phyloP scores from a whole-genome alignment of 1,284 basidiomycete species.

The Baeospora myosura region DNA sequence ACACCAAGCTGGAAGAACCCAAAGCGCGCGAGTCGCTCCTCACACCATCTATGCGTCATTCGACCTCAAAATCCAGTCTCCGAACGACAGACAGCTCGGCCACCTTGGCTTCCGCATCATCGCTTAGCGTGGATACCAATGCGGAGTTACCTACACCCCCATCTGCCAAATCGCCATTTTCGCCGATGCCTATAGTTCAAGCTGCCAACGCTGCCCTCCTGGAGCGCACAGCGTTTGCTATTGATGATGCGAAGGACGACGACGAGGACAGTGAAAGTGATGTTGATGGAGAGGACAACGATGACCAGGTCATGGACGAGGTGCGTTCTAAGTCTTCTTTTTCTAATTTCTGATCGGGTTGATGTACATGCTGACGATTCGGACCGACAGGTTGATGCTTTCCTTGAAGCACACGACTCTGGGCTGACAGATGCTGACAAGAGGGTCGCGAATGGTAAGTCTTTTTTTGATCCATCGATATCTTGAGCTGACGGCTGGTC shows the following conservation, averaged over 20 bases:
- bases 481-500: background rate
- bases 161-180: conserved; percentile 19
- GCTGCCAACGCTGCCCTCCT: conserved; percentile 79
- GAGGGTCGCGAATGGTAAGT: conserved; percentile 69
- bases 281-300: conserved; percentile 39
- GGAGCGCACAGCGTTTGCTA: conserved; percentile 88
- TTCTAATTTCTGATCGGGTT: background rate
- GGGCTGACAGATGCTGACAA: conserved; percentile 82
- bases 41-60: conserved; percentile 56
- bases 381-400: conserved; percentile 75
- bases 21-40: conserved; percentile 84
- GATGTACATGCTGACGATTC: conserved; percentile 8
- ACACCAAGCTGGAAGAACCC: conserved; percentile 77
- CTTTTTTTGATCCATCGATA: background rate
- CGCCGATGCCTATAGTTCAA: conserved; percentile 53
- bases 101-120: conserved; percentile 27
- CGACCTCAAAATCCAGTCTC: conserved; percentile 49
- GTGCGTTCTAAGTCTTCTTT: conserved; percentile 31
- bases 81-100: conserved; percentile 15
- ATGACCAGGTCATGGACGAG: conserved; percentile 84
- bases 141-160: conserved; percentile 18
- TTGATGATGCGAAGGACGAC: conserved; percentile 84
- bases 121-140: conserved; percentile 34
- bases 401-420: conserved; percentile 84
- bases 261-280: conserved; percentile 64